Evolutionary conservation across 2,329 filamentous ascomycete genomes (phyloP), one percentile per base, ranked within the genome.

Genomic region (Pseudocercospora macadamiae): DNA sequence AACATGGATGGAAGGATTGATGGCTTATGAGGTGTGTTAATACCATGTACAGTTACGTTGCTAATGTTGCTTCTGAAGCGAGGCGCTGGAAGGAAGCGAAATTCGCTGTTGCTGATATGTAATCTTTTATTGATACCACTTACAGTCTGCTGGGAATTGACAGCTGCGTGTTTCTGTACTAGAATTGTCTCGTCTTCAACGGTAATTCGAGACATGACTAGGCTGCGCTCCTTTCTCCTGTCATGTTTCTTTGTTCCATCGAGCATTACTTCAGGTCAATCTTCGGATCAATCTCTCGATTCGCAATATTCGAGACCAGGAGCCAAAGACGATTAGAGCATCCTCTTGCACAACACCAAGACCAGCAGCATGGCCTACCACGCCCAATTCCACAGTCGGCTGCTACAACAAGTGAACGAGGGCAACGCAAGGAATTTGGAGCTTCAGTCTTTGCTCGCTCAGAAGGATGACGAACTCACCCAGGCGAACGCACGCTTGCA

Each of bases 381-480:
- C 14, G 62, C 62, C 30, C 58, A 62, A 10, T 66, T 64, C 51
- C 44, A 57, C 23, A 60, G 54, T 18, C 37, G 57, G 21, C 36
- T 66, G n/a, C 54, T 62, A 16, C 54, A 48, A 14, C 62, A 63
- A 30, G 44, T 64, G 49, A 63, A 62, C 42, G 60, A 64, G 0
- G 51, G 52, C 3, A 63, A 61, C 23, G 39, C 48, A 14, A 57
- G 54, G 10, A 64, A 64, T 19, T 51, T 64, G n/a, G 62, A 64
- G 28, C 56, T 64, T 3, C 60, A 64, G 34, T 54, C 60, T 5
- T 37, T 63, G 18, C 55, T 64, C 18, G 64, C 64, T 19, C 58
- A 62, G 42, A 64, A 63, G 34, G 58, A 66, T 21, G 64, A 66
- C 45, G 54, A 63, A 18, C 54, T 66, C 3, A 55, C 60, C 8